Conservation (phyloP, 1,284 basidiomycete species). For the Leccinum fuscescens region DNA sequence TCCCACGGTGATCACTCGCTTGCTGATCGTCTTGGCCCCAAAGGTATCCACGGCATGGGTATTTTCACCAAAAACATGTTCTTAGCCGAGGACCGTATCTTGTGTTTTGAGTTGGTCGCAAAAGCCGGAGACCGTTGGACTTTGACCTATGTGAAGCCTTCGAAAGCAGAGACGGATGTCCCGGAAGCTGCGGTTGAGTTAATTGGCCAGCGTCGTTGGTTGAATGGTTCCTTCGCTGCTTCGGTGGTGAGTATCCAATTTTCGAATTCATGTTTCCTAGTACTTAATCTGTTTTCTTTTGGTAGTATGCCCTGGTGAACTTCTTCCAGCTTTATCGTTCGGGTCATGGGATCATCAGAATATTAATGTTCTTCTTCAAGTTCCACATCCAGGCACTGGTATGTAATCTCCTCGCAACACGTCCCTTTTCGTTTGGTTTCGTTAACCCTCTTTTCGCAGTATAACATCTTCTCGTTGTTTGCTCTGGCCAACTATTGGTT, state of each 20-base stretch:
- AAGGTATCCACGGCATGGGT: constrained; percentile 96
- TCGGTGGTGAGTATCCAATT: constrained; percentile 66
- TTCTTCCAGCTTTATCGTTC: constrained; percentile 91
- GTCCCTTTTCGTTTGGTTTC: background rate
- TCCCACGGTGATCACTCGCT: constrained; percentile 98
- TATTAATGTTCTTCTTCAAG: constrained; percentile 74
- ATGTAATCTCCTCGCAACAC: constrained; percentile 25
- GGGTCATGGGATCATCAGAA: constrained; percentile 79
- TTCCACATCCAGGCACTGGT: constrained; percentile 84
- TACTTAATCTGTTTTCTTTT: background rate
- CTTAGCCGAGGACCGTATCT: constrained; percentile 92
- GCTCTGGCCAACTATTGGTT: constrained; percentile 92
- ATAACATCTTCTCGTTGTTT: constrained; percentile 75
- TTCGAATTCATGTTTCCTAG: background rate
- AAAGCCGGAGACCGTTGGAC: constrained; percentile 88
- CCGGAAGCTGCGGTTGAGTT: constrained; percentile 88
- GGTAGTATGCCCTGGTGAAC: constrained; percentile 87
- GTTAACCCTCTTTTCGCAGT: constrained; percentile 40
- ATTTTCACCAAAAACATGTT: constrained; percentile 98
- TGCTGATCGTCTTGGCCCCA: constrained; percentile 87
- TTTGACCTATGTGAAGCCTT: constrained; percentile 91
- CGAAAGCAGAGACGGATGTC: constrained; percentile 94
- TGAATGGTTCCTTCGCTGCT: constrained; percentile 97
- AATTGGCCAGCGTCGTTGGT: constrained; percentile 94
- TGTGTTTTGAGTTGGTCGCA: constrained; percentile 96